Evolutionary conservation across 805 yeast species (phyloP).

Genomic region (Ogataea salicorniae): DNA sequence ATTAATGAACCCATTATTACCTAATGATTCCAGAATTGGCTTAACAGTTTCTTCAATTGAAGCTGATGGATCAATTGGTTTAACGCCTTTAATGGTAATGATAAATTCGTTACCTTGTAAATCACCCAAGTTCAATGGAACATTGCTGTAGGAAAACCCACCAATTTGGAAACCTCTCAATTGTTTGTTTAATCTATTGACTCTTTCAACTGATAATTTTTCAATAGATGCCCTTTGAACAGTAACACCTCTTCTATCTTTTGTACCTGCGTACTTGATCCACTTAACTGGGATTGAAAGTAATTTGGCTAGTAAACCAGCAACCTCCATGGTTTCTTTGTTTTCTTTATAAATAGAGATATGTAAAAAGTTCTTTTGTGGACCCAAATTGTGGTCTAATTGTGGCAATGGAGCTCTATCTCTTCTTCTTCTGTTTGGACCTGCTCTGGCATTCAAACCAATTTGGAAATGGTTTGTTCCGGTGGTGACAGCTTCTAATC

Average conservation of each 20-base stretch:
- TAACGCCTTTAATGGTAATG: constrained; percentile 76
- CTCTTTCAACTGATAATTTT: constrained; percentile 66
- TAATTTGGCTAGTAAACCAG: constrained; percentile 64
- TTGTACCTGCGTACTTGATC: constrained; percentile 88
- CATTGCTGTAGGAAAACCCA: constrained; percentile 62
- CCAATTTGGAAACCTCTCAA: constrained; percentile 78
- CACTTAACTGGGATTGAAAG: constrained; percentile 67
- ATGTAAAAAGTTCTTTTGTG: constrained; percentile 61
- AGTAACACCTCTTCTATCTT: constrained; percentile 94
- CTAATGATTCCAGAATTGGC: constrained; percentile 52
- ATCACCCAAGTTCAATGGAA: constrained; percentile 70
- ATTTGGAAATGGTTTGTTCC: constrained; percentile 60
- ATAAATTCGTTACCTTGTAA: constrained; percentile 83
- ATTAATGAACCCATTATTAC: constrained; percentile 76
- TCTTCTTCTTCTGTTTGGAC: constrained; percentile 36
- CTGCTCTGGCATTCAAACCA: constrained; percentile 44
- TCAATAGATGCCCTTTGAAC: constrained; percentile 74
- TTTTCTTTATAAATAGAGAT: constrained; percentile 88
- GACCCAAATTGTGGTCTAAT: constrained; percentile 70
- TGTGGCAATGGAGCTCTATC: constrained; percentile 23
- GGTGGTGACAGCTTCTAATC: constrained; percentile 76
- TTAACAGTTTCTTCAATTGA: constrained; percentile 43
- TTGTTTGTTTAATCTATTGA: constrained; percentile 69
- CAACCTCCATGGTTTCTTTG: constrained; percentile 96
- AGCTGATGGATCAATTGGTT: constrained; percentile 29